Evolutionary conservation across 2,329 filamentous ascomycete genomes (phyloP).

Genomic region (Arthroderma uncinatum): DNA sequence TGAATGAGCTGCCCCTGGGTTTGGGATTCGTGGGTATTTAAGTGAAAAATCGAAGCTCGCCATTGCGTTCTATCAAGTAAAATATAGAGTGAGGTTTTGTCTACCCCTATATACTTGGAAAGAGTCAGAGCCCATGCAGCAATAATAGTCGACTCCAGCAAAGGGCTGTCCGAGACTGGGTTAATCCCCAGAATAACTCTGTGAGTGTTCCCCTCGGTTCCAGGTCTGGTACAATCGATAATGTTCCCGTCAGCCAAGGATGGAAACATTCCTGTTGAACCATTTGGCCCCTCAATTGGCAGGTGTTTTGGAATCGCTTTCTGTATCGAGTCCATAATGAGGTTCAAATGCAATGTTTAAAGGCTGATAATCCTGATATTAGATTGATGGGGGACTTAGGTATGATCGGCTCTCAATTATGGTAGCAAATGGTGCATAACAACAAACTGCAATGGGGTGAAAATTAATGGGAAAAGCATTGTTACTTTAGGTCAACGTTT

Average conservation of each 20-base stretch:
- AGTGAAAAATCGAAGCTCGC: constrained; percentile 5
- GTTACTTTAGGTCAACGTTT: neutral
- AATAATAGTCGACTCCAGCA: constrained; percentile 25
- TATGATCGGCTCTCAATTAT: too few species aligned
- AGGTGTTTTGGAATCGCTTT: constrained; percentile 5
- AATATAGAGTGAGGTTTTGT: constrained; percentile 6
- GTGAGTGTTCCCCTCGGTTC: constrained; percentile 4
- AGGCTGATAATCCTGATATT: neutral
- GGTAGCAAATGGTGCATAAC: too few species aligned
- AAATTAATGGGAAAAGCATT: neutral
- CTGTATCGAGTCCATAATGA: constrained; percentile 16
- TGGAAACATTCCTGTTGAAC: constrained; percentile 9
- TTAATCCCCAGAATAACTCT: neutral
- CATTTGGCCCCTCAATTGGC: constrained; percentile 12
- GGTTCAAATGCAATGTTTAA: constrained; percentile 15
- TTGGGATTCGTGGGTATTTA: constrained; percentile 1
- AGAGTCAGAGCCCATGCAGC: constrained; percentile 31
- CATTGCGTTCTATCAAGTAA: constrained; percentile 1
- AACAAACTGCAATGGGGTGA: too few species aligned
- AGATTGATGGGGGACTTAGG: too few species aligned
- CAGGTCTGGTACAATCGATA: constrained; percentile 7
- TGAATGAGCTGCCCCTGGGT: constrained; percentile 6
- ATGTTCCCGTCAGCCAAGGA: constrained; percentile 6
- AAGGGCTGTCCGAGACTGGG: constrained; percentile 7
- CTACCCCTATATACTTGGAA: constrained; percentile 20